Percentiles rank a stretch among this genome's conserved stretches.
phyloP scores from a whole-genome alignment of 2,329 filamentous ascomycete species.

The Mycosphaerella sp. region DNA sequence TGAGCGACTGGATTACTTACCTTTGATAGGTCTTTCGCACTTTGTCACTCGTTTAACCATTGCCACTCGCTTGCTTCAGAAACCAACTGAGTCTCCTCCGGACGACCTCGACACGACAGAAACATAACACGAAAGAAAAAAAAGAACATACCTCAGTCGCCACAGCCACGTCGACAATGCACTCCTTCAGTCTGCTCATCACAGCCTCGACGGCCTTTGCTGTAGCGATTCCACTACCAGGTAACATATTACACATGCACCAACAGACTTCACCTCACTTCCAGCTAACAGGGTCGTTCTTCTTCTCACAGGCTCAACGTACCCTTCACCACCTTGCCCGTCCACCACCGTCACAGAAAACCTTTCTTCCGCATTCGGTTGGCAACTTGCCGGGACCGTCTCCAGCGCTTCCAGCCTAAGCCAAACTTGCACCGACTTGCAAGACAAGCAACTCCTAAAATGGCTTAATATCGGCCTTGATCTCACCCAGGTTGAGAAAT shows the following conservation, averaged over 20 bases:
- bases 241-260: neutral
- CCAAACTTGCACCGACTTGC: slow-evolving; percentile 20
- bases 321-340: slow-evolving; percentile 8
- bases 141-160: neutral
- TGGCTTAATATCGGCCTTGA: slow-evolving; percentile 22
- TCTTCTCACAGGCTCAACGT: neutral
- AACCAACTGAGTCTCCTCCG: neutral
- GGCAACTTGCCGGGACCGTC: slow-evolving; percentile 27
- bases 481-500: slow-evolving; percentile 16
- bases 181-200: slow-evolving; percentile 13
- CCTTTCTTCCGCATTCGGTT: slow-evolving; percentile 27
- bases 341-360: slow-evolving; percentile 17
- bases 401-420: slow-evolving; percentile 19
- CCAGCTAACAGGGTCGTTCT: neutral
- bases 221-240: slow-evolving; percentile 6
- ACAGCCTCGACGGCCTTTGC: slow-evolving; percentile 17
- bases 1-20: slow-evolving; percentile 9
- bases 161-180: slow-evolving; percentile 16
- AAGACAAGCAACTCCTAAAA: slow-evolving; percentile 14
- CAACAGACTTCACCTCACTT: neutral
- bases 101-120: slow-evolving; percentile 1
- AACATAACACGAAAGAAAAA: neutral
- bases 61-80: slow-evolving; percentile 8
- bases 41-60: slow-evolving; percentile 8
- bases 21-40: slow-evolving; percentile 17